These are phyloP conservation scores for Podila minutissima DNA, from an alignment of 192 early-diverging fungal species.

Conservation along the genomic window DNA sequence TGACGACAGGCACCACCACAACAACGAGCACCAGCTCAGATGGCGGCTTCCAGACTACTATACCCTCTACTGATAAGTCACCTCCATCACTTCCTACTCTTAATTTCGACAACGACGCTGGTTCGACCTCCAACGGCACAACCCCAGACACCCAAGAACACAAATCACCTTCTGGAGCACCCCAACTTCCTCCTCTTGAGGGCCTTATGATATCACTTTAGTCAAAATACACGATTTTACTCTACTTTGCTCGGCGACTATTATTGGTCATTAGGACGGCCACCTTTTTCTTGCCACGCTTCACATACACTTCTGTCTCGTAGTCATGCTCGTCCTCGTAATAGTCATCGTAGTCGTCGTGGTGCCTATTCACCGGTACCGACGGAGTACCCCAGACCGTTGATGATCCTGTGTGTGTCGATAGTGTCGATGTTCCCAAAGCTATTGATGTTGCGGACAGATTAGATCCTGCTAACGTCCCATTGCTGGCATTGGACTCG, in stretches of 20 bases:
- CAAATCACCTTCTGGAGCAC: constrained; percentile 19
- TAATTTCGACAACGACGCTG: constrained; percentile 25
- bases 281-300: constrained; percentile 58
- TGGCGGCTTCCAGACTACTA: not conserved
- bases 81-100: constrained; percentile 17
- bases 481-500: constrained; percentile 17
- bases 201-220: constrained; percentile 42
- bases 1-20: not conserved
- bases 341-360: constrained; percentile 38
- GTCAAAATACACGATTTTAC: too few species aligned
- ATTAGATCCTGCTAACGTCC: not conserved
- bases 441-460: not conserved
- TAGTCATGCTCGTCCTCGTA: constrained; percentile 50
- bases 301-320: constrained; percentile 51
- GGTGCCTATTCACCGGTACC: constrained; percentile 18
- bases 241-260: constrained; percentile 23
- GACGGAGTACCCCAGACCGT: constrained; percentile 55
- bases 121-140: not conserved
- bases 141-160: not conserved
- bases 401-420: constrained; percentile 21
- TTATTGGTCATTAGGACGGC: constrained; percentile 49
- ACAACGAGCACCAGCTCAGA: not conserved
- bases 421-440: not conserved
- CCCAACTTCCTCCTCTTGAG: constrained; percentile 35
- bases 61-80: not conserved